These are phyloP conservation scores for Boechera divaricarpa DNA, from an alignment of 345 rosid species.

Conservation along the genomic window DNA sequence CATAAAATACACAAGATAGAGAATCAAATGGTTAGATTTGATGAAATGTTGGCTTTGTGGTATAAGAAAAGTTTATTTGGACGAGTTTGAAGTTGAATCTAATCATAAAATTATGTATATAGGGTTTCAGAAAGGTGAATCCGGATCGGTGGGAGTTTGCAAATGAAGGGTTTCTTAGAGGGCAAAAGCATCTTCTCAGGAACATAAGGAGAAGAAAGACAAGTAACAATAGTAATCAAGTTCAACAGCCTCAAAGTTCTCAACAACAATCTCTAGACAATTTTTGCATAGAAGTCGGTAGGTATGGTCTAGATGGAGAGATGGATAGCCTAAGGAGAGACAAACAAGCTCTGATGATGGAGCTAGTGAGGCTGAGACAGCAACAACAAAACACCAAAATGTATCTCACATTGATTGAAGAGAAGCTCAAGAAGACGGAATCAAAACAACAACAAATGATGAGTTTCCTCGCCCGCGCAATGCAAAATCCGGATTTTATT, in stretches of 20 bases:
- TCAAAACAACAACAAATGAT: constrained; percentile 71
- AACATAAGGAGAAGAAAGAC: constrained; percentile 64
- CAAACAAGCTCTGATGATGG: constrained; percentile 67
- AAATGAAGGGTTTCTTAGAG: constrained; percentile 75
- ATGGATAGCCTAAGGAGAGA: constrained; percentile 60
- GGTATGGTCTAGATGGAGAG: constrained; percentile 68
- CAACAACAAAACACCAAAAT: constrained; percentile 63
- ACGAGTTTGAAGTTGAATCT: constrained; percentile 38
- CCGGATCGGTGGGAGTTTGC: constrained; percentile 95
- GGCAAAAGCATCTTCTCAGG: constrained; percentile 69
- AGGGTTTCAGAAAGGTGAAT: constrained; percentile 98
- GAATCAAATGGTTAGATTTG: neutral
- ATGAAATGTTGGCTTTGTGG: constrained; percentile 4
- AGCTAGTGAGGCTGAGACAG: constrained; percentile 67
- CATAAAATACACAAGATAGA: constrained; percentile 37
- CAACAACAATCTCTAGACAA: constrained; percentile 56
- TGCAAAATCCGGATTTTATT: constrained; percentile 67
- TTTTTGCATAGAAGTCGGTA: constrained; percentile 68
- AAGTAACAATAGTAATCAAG: constrained; percentile 32
- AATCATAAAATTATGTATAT: constrained; percentile 34
- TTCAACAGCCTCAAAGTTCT: constrained; percentile 44
- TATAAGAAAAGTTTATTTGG: neutral
- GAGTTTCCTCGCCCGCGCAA: constrained; percentile 76
- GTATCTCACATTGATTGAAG: constrained; percentile 57
- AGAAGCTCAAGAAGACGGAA: constrained; percentile 62